Evolutionary conservation across 2,329 filamentous ascomycete genomes (phyloP).

Genomic region (Aspergillus sp.): DNA sequence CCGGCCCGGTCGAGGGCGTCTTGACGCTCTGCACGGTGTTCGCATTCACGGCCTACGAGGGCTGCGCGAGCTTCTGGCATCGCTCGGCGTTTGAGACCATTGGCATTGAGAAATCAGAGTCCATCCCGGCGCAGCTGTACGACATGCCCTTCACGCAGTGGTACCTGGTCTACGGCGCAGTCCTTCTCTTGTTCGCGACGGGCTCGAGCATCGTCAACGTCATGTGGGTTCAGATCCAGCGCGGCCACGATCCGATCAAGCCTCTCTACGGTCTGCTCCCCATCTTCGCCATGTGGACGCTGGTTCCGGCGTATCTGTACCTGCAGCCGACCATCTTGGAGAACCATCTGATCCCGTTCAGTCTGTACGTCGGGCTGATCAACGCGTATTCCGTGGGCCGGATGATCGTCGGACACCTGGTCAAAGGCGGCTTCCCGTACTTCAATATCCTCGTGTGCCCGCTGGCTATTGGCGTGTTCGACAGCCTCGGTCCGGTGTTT

Average conservation of each 20-base stretch:
- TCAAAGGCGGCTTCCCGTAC: slow-evolving; percentile 80
- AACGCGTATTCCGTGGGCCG: slow-evolving; percentile 93
- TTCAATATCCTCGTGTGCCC: slow-evolving; percentile 76
- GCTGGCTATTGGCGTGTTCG: slow-evolving; percentile 66
- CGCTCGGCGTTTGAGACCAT: slow-evolving; percentile 65
- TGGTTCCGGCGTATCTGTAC: slow-evolving; percentile 69
- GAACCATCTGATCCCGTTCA: slow-evolving; percentile 78
- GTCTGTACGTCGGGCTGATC: slow-evolving; percentile 76
- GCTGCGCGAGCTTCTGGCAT: slow-evolving; percentile 89
- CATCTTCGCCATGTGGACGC: slow-evolving; percentile 66
- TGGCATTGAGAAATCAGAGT: slow-evolving; percentile 53
- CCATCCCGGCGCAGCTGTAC: slow-evolving; percentile 64
- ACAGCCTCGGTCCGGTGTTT: slow-evolving; percentile 65
- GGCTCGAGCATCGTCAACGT: slow-evolving; percentile 66
- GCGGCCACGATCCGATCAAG: slow-evolving; percentile 56
- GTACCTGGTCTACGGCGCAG: slow-evolving; percentile 77
- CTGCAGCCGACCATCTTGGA: slow-evolving; percentile 77
- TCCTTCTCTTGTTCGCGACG: slow-evolving; percentile 80
- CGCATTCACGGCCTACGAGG: slow-evolving; percentile 70
- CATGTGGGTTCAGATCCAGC: slow-evolving; percentile 65
- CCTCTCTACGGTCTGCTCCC: slow-evolving; percentile 74
- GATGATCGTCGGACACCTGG: slow-evolving; percentile 91
- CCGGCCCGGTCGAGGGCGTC: slow-evolving; percentile 90
- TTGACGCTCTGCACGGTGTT: slow-evolving; percentile 76
- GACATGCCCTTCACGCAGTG: slow-evolving; percentile 79